Base-by-base conservation (phyloP, 2,329 filamentous ascomycete genomes). In the Pseudonectria buxi region DNA sequence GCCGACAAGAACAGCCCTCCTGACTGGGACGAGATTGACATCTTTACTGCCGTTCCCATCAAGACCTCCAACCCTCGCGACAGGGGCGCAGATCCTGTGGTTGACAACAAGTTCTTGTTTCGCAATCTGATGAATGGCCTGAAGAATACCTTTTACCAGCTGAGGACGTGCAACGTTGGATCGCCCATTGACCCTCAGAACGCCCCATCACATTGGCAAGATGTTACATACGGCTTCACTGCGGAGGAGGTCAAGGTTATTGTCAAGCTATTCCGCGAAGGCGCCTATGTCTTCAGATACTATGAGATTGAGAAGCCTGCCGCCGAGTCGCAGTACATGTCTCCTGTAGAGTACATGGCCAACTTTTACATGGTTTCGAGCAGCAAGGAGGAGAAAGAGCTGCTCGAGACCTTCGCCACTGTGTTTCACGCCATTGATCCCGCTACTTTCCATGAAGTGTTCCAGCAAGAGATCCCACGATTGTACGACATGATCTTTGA, bases 381-480 rank as follows among this genome's bases (percentile, higher is more conserved):
- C 58, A 84, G 80, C 42, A 94, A 94, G 52, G 94, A 98, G 56
- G 94, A 98, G 61, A 98, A 98, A 59, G 92, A 98, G 36, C 72
- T 98, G 7, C 72, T 99, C 6, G 94, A 98, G 67, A 94, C 87
- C 3, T 99, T 99, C 58, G 92, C 90, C 3, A 96, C 92, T 0
- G 89, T 98, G 18, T 98, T 99, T 57, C 92, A 98, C 58, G 94
- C 90, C 62, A 92, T 99, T 45, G 92, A 99, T 55, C 92, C 92
- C 2, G 92, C 94, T 10, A 95, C 90, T 0, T 98, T 99, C 57
- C 89, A 98, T 53, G 92, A 99, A 65, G 88, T 98, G 27, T 99
- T 98, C 59, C 86, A 95, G 57, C 86, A 89, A 41, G 92, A 96
- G 65, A 96, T 99, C 41, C 90, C 90, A 26, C 86, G 87, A 60